Evolutionary conservation across 2,329 filamentous ascomycete genomes (phyloP).

Genomic region (Colletotrichum siamense): DNA sequence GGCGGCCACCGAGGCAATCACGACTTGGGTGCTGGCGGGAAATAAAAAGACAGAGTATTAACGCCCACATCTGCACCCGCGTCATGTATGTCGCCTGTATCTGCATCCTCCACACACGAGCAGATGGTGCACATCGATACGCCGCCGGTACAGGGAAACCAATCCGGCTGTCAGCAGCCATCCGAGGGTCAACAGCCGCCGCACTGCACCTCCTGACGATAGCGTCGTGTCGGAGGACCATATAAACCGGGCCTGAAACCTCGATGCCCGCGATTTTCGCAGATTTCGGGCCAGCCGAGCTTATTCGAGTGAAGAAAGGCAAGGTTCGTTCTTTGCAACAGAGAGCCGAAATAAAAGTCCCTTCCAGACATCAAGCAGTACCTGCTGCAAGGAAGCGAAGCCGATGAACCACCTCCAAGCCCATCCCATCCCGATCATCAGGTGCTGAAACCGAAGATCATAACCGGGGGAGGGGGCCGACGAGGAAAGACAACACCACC

Average conservation of each 20-base stretch:
- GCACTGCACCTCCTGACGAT: slow-evolving; percentile 8
- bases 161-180: not conserved
- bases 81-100: not conserved
- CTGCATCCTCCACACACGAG: not conserved
- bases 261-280: not conserved
- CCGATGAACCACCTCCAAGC: slow-evolving; percentile 1
- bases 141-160: not conserved
- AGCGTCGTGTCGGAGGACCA: not conserved
- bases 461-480: not conserved
- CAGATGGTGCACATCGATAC: not conserved
- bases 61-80: slow-evolving; percentile 3
- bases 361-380: not conserved
- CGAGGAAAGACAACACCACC: not conserved
- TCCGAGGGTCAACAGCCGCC: not conserved
- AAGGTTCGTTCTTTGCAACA: not conserved
- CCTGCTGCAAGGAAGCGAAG: not conserved
- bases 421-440: slow-evolving; percentile 10
- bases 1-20: not conserved
- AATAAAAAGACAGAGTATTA: not conserved
- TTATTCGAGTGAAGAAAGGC: not conserved
- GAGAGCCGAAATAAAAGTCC: not conserved
- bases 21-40: not conserved
- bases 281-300: not conserved
- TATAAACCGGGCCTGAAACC: not conserved
- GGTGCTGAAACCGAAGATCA: slow-evolving; percentile 19